Evolutionary conservation across 305 asterid species (phyloP), one percentile per base, ranked within the genome.

Genomic region (Nicotiana rustica): DNA sequence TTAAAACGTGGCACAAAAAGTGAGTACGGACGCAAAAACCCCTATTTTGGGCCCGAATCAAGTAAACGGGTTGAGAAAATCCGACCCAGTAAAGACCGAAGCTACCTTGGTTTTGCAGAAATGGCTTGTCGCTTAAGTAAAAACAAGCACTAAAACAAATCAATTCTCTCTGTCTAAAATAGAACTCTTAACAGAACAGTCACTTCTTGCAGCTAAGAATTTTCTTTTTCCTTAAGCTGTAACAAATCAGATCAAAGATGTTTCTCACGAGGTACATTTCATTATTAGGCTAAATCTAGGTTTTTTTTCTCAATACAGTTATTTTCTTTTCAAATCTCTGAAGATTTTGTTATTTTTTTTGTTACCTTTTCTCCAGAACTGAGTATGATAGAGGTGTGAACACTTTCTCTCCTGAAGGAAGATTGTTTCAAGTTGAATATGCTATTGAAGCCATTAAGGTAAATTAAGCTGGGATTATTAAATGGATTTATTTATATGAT

Each of bases 311-410:
- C 59, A 14, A 10, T 59, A 18, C 41, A 62, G 15, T 82, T 86
- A 83, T n/a, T 79, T 82, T 33, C 52, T 66, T 19, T 67, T 38
- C 15, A 10, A 35, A 49, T 13, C 15, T 15, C 47, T 12, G 21
- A 52, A 69, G 41, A 14, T 25, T 21, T 44, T 82, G 31, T 3
- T 44, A 52, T 66, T 77, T 12, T 18, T 57, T 35, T 52, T 29
- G 10, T 19, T 76, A 25, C 41, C 78, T 81, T 68, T 31, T 17
- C n/a, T 17, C 10, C 81, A 92, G 97, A 91, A 95, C 98, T 25
- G 97, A 93, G 93, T 95, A 95, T 84, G 98, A 95, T 86, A 88
- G 98, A 86, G 98, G 98, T 79, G 98, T 93, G 82, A 95, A 93
- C 85, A 93, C 98, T 62, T 95, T 95, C 90, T 95, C 98, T 10